phyloP scores from a whole-genome alignment of 2,329 filamentous ascomycete species.

The Cyanodermella asteris region DNA sequence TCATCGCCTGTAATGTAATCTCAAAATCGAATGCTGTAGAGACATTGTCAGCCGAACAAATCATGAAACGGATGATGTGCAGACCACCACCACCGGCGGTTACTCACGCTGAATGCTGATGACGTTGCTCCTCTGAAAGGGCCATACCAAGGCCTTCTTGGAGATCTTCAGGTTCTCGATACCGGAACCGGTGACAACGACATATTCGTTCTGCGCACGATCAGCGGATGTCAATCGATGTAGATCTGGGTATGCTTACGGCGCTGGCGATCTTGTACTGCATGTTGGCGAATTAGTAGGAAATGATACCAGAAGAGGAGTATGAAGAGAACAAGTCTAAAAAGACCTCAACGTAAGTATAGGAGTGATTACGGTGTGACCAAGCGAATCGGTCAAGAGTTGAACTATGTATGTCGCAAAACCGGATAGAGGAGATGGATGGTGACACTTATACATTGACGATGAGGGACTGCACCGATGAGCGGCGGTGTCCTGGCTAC shows the following conservation, averaged over 20 bases:
- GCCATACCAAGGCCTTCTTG: constrained; percentile 54
- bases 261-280: constrained; percentile 6
- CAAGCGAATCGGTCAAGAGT: too few relatives aligned
- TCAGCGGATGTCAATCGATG: constrained; percentile 36
- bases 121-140: constrained; percentile 51
- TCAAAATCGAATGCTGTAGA: constrained; percentile 61
- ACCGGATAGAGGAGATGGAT: too few relatives aligned
- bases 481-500: too few relatives aligned
- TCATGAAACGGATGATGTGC: constrained; percentile 27
- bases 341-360: too few relatives aligned
- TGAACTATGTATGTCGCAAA: too few relatives aligned
- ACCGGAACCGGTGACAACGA: constrained; percentile 65
- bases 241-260: constrained; percentile 1
- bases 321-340: too few relatives aligned
- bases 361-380: too few relatives aligned
- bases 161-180: constrained; percentile 53
- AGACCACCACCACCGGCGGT: too few relatives aligned
- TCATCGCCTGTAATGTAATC: constrained; percentile 73
- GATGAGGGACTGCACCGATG: too few relatives aligned
- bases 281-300: constrained; percentile 7
- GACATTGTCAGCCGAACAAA: too few relatives aligned
- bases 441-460: too few relatives aligned
- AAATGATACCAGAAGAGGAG: constrained; percentile 13
- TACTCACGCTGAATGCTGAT: too few relatives aligned
- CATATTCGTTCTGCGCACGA: constrained; percentile 70